phyloP scores from a whole-genome alignment of 2,329 filamentous ascomycete genomes.

The Cordyceps cicadae region DNA sequence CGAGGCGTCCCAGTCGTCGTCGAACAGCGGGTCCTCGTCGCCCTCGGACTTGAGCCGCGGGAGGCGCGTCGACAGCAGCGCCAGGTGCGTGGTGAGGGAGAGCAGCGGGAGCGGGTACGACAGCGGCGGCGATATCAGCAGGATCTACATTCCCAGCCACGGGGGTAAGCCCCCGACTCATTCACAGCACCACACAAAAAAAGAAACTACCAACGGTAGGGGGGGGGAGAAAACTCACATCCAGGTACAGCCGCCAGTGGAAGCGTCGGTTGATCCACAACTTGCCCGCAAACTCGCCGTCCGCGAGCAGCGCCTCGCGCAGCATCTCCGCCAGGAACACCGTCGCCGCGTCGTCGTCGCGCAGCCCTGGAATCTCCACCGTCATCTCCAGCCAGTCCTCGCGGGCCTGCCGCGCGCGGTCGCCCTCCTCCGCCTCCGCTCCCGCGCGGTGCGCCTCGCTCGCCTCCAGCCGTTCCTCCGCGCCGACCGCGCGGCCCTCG shows the following conservation, averaged over 20 bases:
- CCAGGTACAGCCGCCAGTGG: slow-evolving; percentile 94
- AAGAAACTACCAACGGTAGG: neutral
- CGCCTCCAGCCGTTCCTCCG: slow-evolving; percentile 20
- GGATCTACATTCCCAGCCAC: slow-evolving; percentile 53
- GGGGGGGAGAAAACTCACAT: slow-evolving; percentile 50
- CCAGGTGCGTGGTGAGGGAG: slow-evolving; percentile 86
- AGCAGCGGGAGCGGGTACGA: slow-evolving; percentile 91
- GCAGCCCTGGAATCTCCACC: slow-evolving; percentile 82
- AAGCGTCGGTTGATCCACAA: slow-evolving; percentile 84
- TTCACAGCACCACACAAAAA: neutral
- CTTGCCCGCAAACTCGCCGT: slow-evolving; percentile 59
- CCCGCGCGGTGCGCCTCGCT: slow-evolving; percentile 28
- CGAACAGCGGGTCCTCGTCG: slow-evolving; percentile 94
- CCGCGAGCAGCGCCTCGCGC: slow-evolving; percentile 72
- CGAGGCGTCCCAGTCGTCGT: slow-evolving; percentile 92
- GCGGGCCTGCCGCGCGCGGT: slow-evolving; percentile 34
- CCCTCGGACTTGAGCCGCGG: slow-evolving; percentile 78
- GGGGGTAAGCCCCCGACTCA: neutral
- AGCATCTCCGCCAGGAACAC: slow-evolving; percentile 85
- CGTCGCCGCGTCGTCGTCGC: slow-evolving; percentile 85
- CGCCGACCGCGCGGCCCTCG: slow-evolving; percentile 16
- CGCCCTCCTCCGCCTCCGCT: slow-evolving; percentile 31
- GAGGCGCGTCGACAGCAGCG: slow-evolving; percentile 77
- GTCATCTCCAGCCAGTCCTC: slow-evolving; percentile 79
- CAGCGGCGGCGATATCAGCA: slow-evolving; percentile 84